These are phyloP conservation scores for Lepidium sativum DNA, from an alignment of 345 rosid genomes.

Conservation along the genomic window DNA sequence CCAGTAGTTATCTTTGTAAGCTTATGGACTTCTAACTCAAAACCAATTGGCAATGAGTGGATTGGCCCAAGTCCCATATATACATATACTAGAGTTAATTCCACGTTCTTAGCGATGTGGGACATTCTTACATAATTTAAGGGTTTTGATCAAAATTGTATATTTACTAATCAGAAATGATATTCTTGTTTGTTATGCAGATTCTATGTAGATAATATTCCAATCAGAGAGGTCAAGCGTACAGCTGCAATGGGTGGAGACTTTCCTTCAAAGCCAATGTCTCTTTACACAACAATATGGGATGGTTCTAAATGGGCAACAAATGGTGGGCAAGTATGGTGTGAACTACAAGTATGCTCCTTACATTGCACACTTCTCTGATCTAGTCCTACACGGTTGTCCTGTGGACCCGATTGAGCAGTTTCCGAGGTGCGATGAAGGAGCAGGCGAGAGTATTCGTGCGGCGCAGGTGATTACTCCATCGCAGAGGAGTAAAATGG, in stretches of 20 bases:
- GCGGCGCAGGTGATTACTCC: constrained; percentile 35
- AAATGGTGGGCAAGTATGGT: constrained; percentile 88
- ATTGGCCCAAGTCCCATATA: too few relatives aligned
- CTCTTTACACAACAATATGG: constrained; percentile 92
- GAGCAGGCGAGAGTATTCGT: constrained; percentile 22
- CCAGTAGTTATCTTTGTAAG: not conserved
- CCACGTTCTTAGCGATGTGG: too few relatives aligned
- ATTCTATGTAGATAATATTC: constrained; percentile 69
- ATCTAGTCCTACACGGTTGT: constrained; percentile 79
- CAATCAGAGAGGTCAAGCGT: constrained; percentile 73
- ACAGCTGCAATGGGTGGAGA: constrained; percentile 69
- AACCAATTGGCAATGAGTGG: too few relatives aligned
- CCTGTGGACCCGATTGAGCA: constrained; percentile 73
- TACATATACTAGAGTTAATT: too few relatives aligned
- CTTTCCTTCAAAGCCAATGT: constrained; percentile 94
- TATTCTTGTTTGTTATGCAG: constrained; percentile 30
- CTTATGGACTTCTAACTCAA: too few relatives aligned
- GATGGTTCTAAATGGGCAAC: constrained; percentile 97
- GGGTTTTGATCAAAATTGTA: not conserved
- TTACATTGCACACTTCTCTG: constrained; percentile 50
- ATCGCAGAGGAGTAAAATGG: constrained; percentile 55
- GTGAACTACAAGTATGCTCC: constrained; percentile 96
- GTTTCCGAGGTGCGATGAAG: constrained; percentile 42
- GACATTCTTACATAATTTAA: too few relatives aligned
- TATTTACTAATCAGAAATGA: too few relatives aligned